Evolutionary conservation across 106 monocot genomes (phyloP).

Genomic region (Allium cepa): DNA sequence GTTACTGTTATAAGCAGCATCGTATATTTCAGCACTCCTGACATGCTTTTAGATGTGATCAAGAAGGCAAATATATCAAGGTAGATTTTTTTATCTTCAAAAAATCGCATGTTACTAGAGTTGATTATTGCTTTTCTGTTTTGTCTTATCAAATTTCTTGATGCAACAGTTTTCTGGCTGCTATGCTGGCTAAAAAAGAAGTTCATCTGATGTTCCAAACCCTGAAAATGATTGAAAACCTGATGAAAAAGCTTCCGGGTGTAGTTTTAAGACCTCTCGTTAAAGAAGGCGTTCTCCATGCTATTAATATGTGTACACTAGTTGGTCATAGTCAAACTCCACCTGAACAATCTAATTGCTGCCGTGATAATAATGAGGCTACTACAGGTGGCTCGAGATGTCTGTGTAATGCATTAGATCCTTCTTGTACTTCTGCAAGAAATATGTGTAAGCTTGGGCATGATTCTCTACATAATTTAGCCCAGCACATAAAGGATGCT

Average conservation of each 20-base stretch:
- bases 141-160: neutral
- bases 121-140: too few relatives aligned
- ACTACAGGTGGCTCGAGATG: constrained; percentile 31
- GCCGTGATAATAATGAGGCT: constrained; percentile 17
- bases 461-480: constrained; percentile 29
- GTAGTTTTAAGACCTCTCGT: constrained; percentile 52
- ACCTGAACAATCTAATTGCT: neutral
- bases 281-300: constrained; percentile 80
- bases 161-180: constrained; percentile 65
- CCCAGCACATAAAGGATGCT: constrained; percentile 38
- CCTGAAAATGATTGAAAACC: constrained; percentile 55
- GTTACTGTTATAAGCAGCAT: constrained; percentile 49
- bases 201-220: constrained; percentile 54
- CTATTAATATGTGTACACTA: constrained; percentile 21
- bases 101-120: too few relatives aligned
- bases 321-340: too few relatives aligned
- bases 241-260: constrained; percentile 66
- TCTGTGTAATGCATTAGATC: constrained; percentile 57
- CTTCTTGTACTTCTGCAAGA: constrained; percentile 11
- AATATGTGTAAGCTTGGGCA: constrained; percentile 44
- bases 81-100: constrained; percentile 1
- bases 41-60: constrained; percentile 51
- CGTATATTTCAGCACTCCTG: constrained; percentile 42
- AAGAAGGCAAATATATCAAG: constrained; percentile 63
- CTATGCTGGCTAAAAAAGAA: constrained; percentile 54